Percentiles rank a stretch among this genome's conserved stretches.
Evolutionary conservation across 805 yeast species (phyloP).

Genomic region (Wickerhamiella parazyma): DNA sequence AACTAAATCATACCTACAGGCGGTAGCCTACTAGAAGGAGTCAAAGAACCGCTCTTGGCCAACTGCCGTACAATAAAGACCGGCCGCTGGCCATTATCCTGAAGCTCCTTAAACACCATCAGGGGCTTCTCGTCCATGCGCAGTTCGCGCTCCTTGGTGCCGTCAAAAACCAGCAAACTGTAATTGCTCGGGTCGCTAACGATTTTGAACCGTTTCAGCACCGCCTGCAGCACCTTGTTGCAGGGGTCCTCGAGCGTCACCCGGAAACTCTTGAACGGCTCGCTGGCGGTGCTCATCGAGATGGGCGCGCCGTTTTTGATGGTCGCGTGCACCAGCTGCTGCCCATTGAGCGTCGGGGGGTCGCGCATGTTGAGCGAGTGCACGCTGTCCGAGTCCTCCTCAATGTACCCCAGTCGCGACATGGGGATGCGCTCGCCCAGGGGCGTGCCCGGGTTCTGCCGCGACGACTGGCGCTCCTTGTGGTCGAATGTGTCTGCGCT

Average conservation of each 20-base stretch:
- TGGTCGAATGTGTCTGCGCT: background rate
- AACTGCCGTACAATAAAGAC: slow-evolving; percentile 83
- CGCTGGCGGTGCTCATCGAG: slow-evolving; percentile 24
- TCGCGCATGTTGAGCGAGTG: slow-evolving; percentile 14
- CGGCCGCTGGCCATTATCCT: slow-evolving; percentile 75
- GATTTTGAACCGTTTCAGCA: slow-evolving; percentile 72
- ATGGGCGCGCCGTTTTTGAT: slow-evolving; percentile 6
- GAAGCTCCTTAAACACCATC: slow-evolving; percentile 65
- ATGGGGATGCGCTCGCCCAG: background rate
- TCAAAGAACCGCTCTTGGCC: slow-evolving; percentile 22
- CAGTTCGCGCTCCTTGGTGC: slow-evolving; percentile 74
- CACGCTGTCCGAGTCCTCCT: slow-evolving; percentile 3
- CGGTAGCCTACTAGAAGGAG: slow-evolving; percentile 4
- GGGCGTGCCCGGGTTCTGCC: background rate
- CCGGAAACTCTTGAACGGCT: slow-evolving; percentile 62
- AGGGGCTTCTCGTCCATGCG: slow-evolving; percentile 84
- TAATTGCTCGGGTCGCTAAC: slow-evolving; percentile 78
- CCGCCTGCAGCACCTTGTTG: slow-evolving; percentile 72
- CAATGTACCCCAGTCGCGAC: slow-evolving; percentile 2
- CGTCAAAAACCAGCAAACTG: slow-evolving; percentile 78
- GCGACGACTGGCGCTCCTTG: background rate
- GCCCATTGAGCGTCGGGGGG: slow-evolving; percentile 11
- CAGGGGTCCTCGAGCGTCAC: slow-evolving; percentile 89
- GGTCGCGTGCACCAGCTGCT: slow-evolving; percentile 8
- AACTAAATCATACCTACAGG: slow-evolving; percentile 8